Base-by-base conservation (phyloP, 2,329 filamentous ascomycete genomes). In the Ophiosphaerella herpotricha region DNA sequence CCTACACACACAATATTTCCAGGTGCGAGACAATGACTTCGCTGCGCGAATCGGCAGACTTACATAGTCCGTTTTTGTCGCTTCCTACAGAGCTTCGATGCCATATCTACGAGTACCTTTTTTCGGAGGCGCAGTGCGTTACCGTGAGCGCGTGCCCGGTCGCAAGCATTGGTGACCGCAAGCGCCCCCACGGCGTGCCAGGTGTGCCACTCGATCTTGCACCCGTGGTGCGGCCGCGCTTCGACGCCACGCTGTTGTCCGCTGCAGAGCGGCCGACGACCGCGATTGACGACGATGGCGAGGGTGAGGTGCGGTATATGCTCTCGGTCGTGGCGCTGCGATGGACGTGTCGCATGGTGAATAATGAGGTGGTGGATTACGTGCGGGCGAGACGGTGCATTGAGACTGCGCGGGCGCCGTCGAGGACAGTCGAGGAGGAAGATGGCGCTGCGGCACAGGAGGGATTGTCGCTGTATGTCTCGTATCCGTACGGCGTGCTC, bases 81-180 rank as follows among this genome's bases (percentile, higher is more conserved):
- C 41, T 77, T 12, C 74, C 75, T 4, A 63, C 69, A 16, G 75
- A 77, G 60, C 55, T 78, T 21, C 69, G 75, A 38, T 74, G 76
- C 33, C 61, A 70, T 13, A 75, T 78, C 42, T 77, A 77, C 63
- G 66, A 70, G 31, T 71, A 71, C 48, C 68, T 73, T 14, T 64
- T 76, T 21, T 60, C 67, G 48, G 71, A 74, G 46, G 54, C 61
- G 29, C 61, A 69, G 24, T 54, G 57, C 13, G 67, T 77, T 29
- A 77, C 75, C 13, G 69, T 78, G n/a, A 67, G 70, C 39, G 72
- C 67, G 16, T 72, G 70, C 24, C 63, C 14, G 67, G 58, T 39
- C 60, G 70, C 48, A 56, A 61, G 7, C 57, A 64, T 40, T 54
- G 60, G 14, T 36, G 63, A 70, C 43, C 53, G 51, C 43, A 52